These are phyloP conservation scores for Cladobotryum mycophilum DNA, from an alignment of 2,329 filamentous ascomycete genomes.

Conservation along the genomic window DNA sequence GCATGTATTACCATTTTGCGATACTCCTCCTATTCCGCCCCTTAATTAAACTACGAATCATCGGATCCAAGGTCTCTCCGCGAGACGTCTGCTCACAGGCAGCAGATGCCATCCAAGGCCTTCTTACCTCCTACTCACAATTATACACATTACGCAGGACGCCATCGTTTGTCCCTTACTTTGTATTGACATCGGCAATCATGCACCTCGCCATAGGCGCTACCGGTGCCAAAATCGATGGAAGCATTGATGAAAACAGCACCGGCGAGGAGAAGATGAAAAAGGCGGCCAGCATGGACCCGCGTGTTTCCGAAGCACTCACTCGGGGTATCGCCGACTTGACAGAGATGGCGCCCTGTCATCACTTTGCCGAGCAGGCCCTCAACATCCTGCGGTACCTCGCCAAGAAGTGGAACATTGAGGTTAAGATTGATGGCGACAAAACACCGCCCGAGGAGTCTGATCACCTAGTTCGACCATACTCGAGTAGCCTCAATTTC, in stretches of 20 bases:
- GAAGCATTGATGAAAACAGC: constrained; percentile 14
- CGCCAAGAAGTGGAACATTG: constrained; percentile 52
- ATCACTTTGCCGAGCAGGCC: constrained; percentile 55
- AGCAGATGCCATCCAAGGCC: constrained; percentile 52
- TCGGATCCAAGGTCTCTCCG: constrained; percentile 57
- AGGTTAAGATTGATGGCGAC: constrained; percentile 37
- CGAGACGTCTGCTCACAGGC: constrained; percentile 60
- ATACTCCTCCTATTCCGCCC: constrained; percentile 70
- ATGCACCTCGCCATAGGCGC: constrained; percentile 53
- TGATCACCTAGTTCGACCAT: constrained; percentile 38
- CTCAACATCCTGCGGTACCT: constrained; percentile 54
- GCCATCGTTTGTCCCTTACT: constrained; percentile 56
- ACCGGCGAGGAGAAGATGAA: constrained; percentile 23
- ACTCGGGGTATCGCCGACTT: constrained; percentile 51
- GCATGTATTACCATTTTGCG: constrained; percentile 65
- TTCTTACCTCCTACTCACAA: constrained; percentile 51
- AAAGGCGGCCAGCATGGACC: constrained; percentile 29
- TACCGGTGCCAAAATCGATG: constrained; percentile 19
- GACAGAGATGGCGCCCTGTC: constrained; percentile 55
- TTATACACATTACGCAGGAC: constrained; percentile 53
- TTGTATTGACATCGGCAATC: constrained; percentile 55
- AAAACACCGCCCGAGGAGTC: constrained; percentile 30
- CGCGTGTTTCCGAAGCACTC: constrained; percentile 39
- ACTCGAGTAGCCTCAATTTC: constrained; percentile 50
- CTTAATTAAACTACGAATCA: constrained; percentile 58